These are phyloP conservation scores for Aureobasidium sp. DNA, from an alignment of 2,329 filamentous ascomycete genomes.

Conservation along the genomic window DNA sequence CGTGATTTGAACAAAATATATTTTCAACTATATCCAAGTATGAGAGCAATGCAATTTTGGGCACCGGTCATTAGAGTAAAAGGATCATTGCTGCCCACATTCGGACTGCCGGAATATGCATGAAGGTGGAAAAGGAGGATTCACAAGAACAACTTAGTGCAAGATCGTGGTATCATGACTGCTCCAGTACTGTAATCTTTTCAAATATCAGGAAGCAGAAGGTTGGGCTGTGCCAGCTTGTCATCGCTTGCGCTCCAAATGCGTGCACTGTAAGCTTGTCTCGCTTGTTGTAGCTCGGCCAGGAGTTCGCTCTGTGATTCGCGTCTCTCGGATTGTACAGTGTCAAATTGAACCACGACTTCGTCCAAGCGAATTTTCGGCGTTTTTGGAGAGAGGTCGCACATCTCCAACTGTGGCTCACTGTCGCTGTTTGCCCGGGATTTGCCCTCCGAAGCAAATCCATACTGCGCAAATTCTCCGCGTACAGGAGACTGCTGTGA, in stretches of 20 bases:
- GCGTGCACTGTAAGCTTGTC: constrained; percentile 3
- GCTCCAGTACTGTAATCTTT: background rate
- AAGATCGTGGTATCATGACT: background rate
- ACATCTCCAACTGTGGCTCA: background rate
- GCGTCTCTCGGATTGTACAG: background rate
- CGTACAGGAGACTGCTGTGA: background rate
- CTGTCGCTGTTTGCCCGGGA: background rate
- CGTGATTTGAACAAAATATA: background rate
- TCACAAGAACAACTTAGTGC: background rate
- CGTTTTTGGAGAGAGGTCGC: background rate
- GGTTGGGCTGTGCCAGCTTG: background rate
- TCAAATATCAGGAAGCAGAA: background rate
- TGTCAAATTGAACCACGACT: background rate
- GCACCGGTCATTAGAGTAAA: background rate
- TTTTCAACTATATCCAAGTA: background rate
- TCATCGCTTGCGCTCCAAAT: background rate
- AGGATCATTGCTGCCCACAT: background rate
- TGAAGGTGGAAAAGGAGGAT: background rate
- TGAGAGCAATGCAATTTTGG: background rate
- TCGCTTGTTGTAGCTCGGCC: background rate
- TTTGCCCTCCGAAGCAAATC: background rate
- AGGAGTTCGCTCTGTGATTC: background rate
- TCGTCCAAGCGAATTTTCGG: background rate
- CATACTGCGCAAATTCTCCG: constrained; percentile 1
- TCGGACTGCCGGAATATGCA: background rate